A percentile compares a stretch with the other conserved stretches of the same genome.
phyloP scores from a whole-genome alignment of 176 grass and related monocot genomes.

The Aegilops longissima region DNA sequence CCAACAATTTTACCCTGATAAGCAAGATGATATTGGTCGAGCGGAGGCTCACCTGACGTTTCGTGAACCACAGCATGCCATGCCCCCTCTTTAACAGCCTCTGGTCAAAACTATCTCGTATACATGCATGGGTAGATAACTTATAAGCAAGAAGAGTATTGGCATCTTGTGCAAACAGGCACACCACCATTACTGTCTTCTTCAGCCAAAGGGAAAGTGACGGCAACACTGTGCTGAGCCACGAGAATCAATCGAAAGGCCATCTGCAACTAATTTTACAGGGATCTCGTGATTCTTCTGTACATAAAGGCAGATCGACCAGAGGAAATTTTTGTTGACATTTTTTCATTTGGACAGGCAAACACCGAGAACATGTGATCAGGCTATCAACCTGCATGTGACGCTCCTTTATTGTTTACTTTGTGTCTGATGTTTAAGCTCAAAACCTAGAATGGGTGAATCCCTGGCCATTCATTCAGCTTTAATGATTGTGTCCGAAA shows the following conservation, averaged over 20 bases:
- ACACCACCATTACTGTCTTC: conserved; percentile 8
- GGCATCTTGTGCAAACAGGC: conserved; percentile 31
- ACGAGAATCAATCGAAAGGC: conserved; percentile 53
- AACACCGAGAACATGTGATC: conserved; percentile 20
- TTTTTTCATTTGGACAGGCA: conserved; percentile 1
- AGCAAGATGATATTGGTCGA: conserved; percentile 3
- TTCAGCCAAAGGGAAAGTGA: conserved; percentile 31
- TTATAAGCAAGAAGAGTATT: conserved; percentile 44
- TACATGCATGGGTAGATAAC: background rate
- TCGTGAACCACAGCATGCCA: conserved; percentile 53
- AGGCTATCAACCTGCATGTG: conserved; percentile 4
- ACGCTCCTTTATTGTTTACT: background rate
- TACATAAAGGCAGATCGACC: conserved; percentile 25
- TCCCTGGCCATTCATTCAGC: background rate
- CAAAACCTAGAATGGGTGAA: background rate
- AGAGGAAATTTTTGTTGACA: background rate
- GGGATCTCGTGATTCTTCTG: conserved; percentile 63
- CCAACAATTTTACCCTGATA: conserved; percentile 18
- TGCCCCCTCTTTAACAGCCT: conserved; percentile 22
- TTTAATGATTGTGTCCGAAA: background rate
- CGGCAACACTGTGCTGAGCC: conserved; percentile 24
- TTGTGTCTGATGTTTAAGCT: background rate
- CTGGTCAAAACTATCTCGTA: conserved; percentile 1
- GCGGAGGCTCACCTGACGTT: conserved; percentile 64
- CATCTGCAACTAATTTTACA: conserved; percentile 43